phyloP scores from a whole-genome alignment of 108 stramenopile species.

The Skeletonema costatum region DNA sequence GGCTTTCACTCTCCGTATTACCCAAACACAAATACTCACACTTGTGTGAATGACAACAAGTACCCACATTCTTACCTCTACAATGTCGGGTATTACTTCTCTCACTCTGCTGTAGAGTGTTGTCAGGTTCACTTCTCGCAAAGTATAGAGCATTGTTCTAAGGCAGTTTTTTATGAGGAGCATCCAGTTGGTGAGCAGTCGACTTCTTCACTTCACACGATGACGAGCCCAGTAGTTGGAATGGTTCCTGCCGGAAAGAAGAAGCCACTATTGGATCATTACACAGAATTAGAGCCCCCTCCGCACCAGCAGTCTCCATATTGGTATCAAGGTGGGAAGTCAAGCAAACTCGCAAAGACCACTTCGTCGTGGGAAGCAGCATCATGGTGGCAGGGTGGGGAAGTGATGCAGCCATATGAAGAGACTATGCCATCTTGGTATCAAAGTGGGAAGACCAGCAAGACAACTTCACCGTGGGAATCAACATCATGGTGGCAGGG shows the following conservation, averaged over 20 bases:
- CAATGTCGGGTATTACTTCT: slow-evolving; percentile 35
- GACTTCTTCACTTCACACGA: background rate
- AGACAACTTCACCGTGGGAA: slow-evolving; percentile 2
- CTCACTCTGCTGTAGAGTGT: slow-evolving; percentile 26
- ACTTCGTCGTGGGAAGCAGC: background rate
- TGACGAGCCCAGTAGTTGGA: background rate
- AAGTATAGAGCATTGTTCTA: slow-evolving; percentile 4
- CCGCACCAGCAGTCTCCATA: background rate
- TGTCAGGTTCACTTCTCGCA: slow-evolving; percentile 30
- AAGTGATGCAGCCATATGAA: too few species aligned
- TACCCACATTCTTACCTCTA: slow-evolving; percentile 44
- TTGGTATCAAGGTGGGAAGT: background rate
- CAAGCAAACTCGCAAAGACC: background rate
- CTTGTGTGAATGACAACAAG: slow-evolving; percentile 29
- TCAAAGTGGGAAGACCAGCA: background rate
- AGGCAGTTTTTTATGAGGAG: background rate
- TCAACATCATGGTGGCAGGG: background rate
- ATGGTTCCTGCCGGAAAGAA: slow-evolving; percentile 7
- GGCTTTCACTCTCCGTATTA: slow-evolving; percentile 27
- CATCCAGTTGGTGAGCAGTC: background rate
- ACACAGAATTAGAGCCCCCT: background rate
- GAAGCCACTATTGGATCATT: slow-evolving; percentile 17
- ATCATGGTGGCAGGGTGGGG: background rate
- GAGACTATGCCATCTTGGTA: too few species aligned
- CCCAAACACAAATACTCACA: slow-evolving; percentile 15